Conservation (phyloP, 2,329 filamentous ascomycete species). For the Fusarium sp. region DNA sequence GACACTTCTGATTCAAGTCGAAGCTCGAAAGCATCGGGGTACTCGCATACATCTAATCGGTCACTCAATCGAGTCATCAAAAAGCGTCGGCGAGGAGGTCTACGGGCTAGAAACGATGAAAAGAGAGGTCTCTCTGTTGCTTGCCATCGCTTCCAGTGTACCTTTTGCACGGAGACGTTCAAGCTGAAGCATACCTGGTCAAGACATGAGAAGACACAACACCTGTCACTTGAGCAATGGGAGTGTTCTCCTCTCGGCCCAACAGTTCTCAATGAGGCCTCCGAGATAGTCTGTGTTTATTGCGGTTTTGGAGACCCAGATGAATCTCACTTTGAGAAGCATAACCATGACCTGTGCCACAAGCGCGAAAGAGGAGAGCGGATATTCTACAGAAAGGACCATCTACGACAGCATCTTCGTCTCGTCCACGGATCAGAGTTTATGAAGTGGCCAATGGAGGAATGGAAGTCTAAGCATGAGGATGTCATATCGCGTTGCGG, state of each 20-base stretch:
- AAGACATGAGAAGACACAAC: constrained; percentile 59
- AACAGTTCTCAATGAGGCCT: constrained; percentile 50
- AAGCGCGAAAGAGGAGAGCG: constrained; percentile 45
- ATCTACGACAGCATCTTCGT: constrained; percentile 53
- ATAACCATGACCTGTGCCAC: constrained; percentile 57
- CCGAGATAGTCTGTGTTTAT: constrained; percentile 47
- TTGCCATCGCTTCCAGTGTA: constrained; percentile 48
- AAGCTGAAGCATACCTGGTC: constrained; percentile 56
- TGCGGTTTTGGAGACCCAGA: constrained; percentile 47
- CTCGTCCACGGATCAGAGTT: constrained; percentile 53
- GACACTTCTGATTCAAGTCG: constrained; percentile 6
- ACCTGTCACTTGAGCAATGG: constrained; percentile 57
- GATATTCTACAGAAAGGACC: constrained; percentile 54
- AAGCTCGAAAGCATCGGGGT: not conserved
- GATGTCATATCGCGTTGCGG: constrained; percentile 52
- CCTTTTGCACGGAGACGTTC: constrained; percentile 57
- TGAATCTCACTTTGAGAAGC: constrained; percentile 45
- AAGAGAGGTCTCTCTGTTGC: not conserved
- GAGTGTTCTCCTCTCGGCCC: constrained; percentile 52
- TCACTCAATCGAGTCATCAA: not conserved
- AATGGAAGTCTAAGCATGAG: constrained; percentile 48
- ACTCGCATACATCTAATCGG: not conserved
- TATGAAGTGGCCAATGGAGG: constrained; percentile 54
- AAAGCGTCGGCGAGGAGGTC: not conserved
- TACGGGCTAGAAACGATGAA: not conserved